A percentile compares a stretch with the other conserved stretches of the same genome.
phyloP scores from a whole-genome alignment of 2,329 filamentous ascomycete species.

The Macrophomina tecta region DNA sequence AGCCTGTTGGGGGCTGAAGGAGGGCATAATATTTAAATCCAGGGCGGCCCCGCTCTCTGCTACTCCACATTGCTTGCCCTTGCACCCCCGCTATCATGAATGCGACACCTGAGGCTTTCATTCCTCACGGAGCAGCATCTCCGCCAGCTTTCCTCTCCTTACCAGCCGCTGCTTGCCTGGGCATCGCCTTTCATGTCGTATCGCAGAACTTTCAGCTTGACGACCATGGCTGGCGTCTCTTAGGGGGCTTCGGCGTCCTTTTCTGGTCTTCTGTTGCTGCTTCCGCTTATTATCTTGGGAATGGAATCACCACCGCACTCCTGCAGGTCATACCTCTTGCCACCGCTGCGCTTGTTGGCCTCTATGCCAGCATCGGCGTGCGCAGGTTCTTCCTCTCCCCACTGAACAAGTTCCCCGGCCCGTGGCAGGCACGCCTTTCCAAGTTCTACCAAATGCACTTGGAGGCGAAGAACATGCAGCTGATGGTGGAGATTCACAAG shows the following conservation, averaged over 20 bases:
- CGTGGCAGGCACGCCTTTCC: constrained; percentile 13
- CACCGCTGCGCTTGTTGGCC: constrained; percentile 16
- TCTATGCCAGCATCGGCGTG: constrained; percentile 43
- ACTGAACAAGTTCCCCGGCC: constrained; percentile 35
- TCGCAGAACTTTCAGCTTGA: constrained; percentile 16
- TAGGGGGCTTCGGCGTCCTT: neutral
- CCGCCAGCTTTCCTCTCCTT: neutral
- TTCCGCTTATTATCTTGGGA: neutral
- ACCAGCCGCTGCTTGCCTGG: constrained; percentile 2
- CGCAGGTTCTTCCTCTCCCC: constrained; percentile 51
- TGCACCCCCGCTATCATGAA: neutral
- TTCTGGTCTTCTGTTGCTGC: neutral
- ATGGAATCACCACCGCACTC: neutral
- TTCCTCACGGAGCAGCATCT: neutral
- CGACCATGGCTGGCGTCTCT: constrained; percentile 8
- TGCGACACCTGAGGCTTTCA: neutral
- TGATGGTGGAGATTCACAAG: constrained; percentile 22
- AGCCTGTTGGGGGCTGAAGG: neutral
- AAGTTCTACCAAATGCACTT: constrained; percentile 19
- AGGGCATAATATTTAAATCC: neutral
- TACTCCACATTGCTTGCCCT: neutral
- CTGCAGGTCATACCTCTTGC: neutral
- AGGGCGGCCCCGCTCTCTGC: too few species aligned
- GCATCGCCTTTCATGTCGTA: neutral
- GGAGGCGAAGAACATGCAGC: constrained; percentile 14